Base-by-base conservation (phyloP, 2,329 filamentous ascomycete species). In the Pseudopyrenochaeta lycopersici region DNA sequence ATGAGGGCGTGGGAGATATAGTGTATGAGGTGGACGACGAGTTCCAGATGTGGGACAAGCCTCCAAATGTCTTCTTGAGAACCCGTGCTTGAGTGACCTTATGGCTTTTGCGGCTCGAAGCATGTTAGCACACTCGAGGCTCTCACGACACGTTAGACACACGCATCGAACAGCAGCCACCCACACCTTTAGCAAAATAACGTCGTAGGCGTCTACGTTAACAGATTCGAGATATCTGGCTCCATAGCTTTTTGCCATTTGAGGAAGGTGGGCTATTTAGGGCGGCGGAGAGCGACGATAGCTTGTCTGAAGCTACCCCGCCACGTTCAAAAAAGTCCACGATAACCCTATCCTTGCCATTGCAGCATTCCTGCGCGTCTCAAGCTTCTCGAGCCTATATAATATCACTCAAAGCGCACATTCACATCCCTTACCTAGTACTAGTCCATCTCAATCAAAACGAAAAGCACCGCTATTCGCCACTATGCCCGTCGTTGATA, bases 401-500 rank as follows among this genome's bases (percentile, higher is more conserved):
- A 6, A 12, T 17, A 31, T n/a, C n/a, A 14, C 10, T 35, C n/a
- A 18, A 20, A 2, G 4, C 23, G 23, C 23, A 32, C 35, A 23
- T 30, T 14, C 14, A n/a, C 7, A 4, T 9, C 6, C 4, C 11
- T 39, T 10, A 9, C 2, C 36, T n/a, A 12, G n/a, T 20, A 18
- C 20, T 20, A 7, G 20, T 7, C 21, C 20, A 15, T 12, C 18
- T 12, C 36, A 10, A 29, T 20, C 32, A 23, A 56, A 40, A 40
- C 47, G 46, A 32, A 33, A 7, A 29, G 27, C 41, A 4, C 36
- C 4, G 18, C 20, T 33, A 40, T 33, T 48, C 32, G 5, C 46
- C 56, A 61, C 40, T 39, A 76, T 79, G 58, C 72, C 80, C 20
- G 77, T 83, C 53, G 81, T 88, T 45, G 85, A 88, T 66, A 78